Percentiles rank a stretch among this genome's conserved stretches.
phyloP scores from a whole-genome alignment of 129 eudicot species.

The Chrysanthemum makinoi region DNA sequence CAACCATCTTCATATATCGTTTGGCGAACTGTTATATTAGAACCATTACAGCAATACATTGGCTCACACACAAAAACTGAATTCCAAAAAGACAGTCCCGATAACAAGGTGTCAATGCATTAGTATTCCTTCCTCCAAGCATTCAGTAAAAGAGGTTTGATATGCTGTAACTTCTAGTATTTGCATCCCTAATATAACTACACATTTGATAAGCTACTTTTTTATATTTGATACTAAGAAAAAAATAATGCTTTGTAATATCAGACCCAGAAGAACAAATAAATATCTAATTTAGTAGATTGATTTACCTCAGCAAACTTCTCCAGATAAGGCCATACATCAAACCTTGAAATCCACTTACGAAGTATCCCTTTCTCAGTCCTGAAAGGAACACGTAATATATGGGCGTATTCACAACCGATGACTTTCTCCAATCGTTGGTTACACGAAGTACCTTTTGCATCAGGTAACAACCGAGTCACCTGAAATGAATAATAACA shows the following conservation, averaged over 20 bases:
- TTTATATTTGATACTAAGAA: neutral
- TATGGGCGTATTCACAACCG: constrained; percentile 77
- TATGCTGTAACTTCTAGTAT: constrained; percentile 4
- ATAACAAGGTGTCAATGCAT: too few relatives aligned
- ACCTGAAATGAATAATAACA: constrained; percentile 49
- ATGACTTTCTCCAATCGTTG: constrained; percentile 83
- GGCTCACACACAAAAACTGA: too few relatives aligned
- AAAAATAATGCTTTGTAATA: constrained; percentile 1
- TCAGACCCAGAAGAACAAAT: neutral
- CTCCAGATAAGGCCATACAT: constrained; percentile 98
- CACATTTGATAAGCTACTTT: neutral
- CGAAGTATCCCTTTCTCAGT: constrained; percentile 80
- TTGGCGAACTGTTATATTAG: too few relatives aligned
- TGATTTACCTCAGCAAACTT: constrained; percentile 71
- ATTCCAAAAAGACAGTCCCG: too few relatives aligned
- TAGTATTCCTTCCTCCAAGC: too few relatives aligned
- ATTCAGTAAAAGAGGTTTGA: neutral
- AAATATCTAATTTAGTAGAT: neutral
- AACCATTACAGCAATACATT: too few relatives aligned
- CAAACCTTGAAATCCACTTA: constrained; percentile 96
- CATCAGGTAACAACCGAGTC: constrained; percentile 91
- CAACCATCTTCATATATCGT: too few relatives aligned
- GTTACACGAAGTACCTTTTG: constrained; percentile 95
- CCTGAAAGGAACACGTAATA: constrained; percentile 88
- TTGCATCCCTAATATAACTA: constrained; percentile 13